A percentile compares a stretch with the other conserved stretches of the same genome.
phyloP scores from a whole-genome alignment of 1,284 basidiomycete species.

The Ganoderma lucidum region DNA sequence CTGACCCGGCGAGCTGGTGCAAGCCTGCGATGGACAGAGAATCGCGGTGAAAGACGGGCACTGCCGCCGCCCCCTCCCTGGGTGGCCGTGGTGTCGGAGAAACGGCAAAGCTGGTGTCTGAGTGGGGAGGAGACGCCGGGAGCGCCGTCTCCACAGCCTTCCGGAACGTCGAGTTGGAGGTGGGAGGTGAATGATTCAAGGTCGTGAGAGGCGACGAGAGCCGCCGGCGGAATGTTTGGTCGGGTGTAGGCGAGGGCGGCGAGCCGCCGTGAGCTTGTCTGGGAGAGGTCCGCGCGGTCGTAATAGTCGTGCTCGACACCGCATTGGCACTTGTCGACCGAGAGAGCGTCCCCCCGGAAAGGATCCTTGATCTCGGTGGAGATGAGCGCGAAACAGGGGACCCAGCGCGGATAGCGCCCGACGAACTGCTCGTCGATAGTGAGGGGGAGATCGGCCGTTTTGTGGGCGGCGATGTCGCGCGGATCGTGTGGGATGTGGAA shows the following conservation, averaged over 20 bases:
- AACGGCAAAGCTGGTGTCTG: slow-evolving; percentile 39
- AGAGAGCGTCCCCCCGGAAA: slow-evolving; percentile 45
- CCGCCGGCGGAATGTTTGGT: slow-evolving; percentile 51
- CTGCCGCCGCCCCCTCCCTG: slow-evolving; percentile 27
- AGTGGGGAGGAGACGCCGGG: slow-evolving; percentile 51
- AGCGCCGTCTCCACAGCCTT: slow-evolving; percentile 56
- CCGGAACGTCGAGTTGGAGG: slow-evolving; percentile 49
- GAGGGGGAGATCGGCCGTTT: slow-evolving; percentile 56
- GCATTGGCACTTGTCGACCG: slow-evolving; percentile 49
- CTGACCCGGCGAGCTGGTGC: slow-evolving; percentile 42
- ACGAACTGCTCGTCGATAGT: slow-evolving; percentile 43
- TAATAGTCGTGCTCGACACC: slow-evolving; percentile 37
- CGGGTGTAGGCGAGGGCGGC: slow-evolving; percentile 57
- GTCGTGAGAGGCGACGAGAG: slow-evolving; percentile 60
- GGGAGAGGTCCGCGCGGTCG: slow-evolving; percentile 43
- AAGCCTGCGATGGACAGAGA: slow-evolving; percentile 42
- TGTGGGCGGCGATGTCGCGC: slow-evolving; percentile 52
- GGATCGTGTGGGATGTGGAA: slow-evolving; percentile 60
- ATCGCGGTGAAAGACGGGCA: slow-evolving; percentile 45
- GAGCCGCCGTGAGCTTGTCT: slow-evolving; percentile 44
- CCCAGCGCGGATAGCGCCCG: slow-evolving; percentile 42
- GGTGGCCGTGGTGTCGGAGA: slow-evolving; percentile 48
- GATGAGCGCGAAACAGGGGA: slow-evolving; percentile 51
- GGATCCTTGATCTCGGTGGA: slow-evolving; percentile 55
- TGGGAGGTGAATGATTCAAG: slow-evolving; percentile 45